A percentile compares a stretch with the other conserved stretches of the same genome.
Conservation (phyloP, 371 early-diverging fungal species). For the Mucor racemosus region DNA sequence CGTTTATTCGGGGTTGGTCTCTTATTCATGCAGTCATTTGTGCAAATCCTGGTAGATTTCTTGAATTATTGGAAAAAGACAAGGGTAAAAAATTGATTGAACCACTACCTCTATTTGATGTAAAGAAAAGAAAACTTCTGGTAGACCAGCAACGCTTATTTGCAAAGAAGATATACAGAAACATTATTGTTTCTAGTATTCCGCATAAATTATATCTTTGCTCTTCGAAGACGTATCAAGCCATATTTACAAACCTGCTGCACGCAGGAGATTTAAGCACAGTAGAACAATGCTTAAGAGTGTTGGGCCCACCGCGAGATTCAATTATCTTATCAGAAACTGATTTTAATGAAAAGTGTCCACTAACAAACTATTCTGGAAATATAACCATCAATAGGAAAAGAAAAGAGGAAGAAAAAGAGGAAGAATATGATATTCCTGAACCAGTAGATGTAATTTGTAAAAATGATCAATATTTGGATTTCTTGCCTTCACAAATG, state of each 20-base stretch:
- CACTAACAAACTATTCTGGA: not conserved
- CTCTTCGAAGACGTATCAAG: constrained; percentile 7
- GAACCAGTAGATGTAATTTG: not conserved
- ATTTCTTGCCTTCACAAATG: not conserved
- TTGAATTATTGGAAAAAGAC: constrained; percentile 3
- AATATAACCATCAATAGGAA: not conserved
- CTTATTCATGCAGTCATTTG: constrained; percentile 17
- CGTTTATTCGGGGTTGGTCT: constrained; percentile 15
- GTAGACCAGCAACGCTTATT: not conserved
- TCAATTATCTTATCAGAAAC: not conserved
- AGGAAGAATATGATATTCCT: not conserved
- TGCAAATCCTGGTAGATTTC: constrained; percentile 11
- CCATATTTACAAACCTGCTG: constrained; percentile 9
- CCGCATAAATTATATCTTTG: not conserved
- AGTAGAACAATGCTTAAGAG: constrained; percentile 11
- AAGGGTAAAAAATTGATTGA: not conserved
- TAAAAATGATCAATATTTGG: not conserved
- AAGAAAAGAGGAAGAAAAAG: not conserved
- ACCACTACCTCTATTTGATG: not conserved
- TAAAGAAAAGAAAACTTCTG: not conserved
- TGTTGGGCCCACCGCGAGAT: constrained; percentile 3
- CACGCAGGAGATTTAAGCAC: constrained; percentile 8
- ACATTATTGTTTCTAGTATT: not conserved
- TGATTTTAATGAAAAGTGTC: not conserved
- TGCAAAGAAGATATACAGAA: not conserved